Percentiles rank a stretch among this genome's conserved stretches.
Evolutionary conservation across 2,329 filamentous ascomycete genomes (phyloP).

Genomic region (Aspergillus sp.): DNA sequence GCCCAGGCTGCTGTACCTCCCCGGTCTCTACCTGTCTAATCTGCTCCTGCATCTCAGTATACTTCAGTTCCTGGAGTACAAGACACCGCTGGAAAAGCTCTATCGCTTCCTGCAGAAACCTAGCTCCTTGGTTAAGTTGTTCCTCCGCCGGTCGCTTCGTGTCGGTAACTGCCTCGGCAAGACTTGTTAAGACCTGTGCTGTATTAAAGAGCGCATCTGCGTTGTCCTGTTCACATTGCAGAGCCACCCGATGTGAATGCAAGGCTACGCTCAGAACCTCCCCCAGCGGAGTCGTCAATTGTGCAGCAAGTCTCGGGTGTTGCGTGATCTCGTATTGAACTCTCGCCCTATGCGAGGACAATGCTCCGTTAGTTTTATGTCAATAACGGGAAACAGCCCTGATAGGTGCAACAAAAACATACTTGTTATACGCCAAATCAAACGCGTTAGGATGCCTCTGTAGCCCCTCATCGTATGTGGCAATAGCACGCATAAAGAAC

Average conservation of each 20-base stretch:
- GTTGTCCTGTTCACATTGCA: conserved; percentile 61
- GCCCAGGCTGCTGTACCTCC: conserved; percentile 11
- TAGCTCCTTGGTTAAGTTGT: conserved; percentile 48
- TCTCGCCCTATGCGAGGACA: conserved; percentile 55
- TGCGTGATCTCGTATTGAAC: conserved; percentile 70
- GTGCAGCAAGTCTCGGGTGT: conserved; percentile 60
- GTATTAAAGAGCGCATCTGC: conserved; percentile 71
- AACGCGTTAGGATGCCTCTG: conserved; percentile 61
- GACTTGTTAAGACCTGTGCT: conserved; percentile 65
- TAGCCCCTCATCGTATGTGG: conserved; percentile 65
- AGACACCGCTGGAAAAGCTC: conserved; percentile 61
- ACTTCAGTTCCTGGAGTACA: conserved; percentile 52
- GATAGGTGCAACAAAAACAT: conserved; percentile 28
- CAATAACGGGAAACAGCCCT: neutral
- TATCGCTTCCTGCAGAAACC: conserved; percentile 60
- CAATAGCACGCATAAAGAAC: conserved; percentile 61
- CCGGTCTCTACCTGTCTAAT: conserved; percentile 38
- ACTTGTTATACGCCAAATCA: conserved; percentile 76
- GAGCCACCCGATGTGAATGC: conserved; percentile 63
- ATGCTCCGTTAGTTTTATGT: neutral
- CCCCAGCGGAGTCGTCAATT: conserved; percentile 55
- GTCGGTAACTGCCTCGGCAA: conserved; percentile 62
- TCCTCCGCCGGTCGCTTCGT: conserved; percentile 48
- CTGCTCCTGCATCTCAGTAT: conserved; percentile 48
- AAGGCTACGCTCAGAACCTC: conserved; percentile 62